Evolutionary conservation across 192 early-diverging fungal genomes (phyloP).

Genomic region (Coemansia sp.): DNA sequence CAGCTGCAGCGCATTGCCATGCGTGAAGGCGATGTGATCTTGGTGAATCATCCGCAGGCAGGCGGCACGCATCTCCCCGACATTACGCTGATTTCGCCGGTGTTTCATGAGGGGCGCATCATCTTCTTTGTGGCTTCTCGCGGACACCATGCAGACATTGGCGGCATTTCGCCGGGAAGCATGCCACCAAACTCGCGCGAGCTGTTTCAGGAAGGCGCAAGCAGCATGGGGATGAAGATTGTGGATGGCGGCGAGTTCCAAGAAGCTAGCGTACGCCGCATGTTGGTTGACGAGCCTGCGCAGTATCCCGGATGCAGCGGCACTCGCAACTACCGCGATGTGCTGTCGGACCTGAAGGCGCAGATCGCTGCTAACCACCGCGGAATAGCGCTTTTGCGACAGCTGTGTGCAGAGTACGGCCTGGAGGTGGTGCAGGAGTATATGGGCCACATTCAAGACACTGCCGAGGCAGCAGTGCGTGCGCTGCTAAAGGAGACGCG

Average conservation of each 20-base stretch:
- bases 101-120: slow-evolving; percentile 69
- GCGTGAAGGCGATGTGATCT: slow-evolving; percentile 86
- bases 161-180: slow-evolving; percentile 74
- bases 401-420: slow-evolving; percentile 81
- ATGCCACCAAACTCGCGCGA: slow-evolving; percentile 95
- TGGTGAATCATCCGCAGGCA: slow-evolving; percentile 94
- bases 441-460: slow-evolving; percentile 87
- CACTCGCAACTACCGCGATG: slow-evolving; percentile 84
- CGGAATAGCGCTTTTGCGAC: slow-evolving; percentile 80
- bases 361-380: slow-evolving; percentile 96
- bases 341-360: slow-evolving; percentile 92
- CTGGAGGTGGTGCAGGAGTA: slow-evolving; percentile 90
- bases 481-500: slow-evolving; percentile 66
- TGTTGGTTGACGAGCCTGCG: slow-evolving; percentile 79
- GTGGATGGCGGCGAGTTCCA: slow-evolving; percentile 83
- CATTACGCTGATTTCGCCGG: slow-evolving; percentile 95
- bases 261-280: slow-evolving; percentile 69
- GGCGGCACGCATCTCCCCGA: slow-evolving; percentile 95
- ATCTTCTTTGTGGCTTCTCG: slow-evolving; percentile 95
- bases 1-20: slow-evolving; percentile 79
- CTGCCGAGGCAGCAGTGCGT: slow-evolving; percentile 84
- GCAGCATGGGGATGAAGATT: slow-evolving; percentile 83
- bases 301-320: slow-evolving; percentile 82
- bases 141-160: slow-evolving; percentile 94
- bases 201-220: slow-evolving; percentile 93